Base-by-base conservation (phyloP, 2,329 filamentous ascomycete species). In the Cladobotryum mycophilum region DNA sequence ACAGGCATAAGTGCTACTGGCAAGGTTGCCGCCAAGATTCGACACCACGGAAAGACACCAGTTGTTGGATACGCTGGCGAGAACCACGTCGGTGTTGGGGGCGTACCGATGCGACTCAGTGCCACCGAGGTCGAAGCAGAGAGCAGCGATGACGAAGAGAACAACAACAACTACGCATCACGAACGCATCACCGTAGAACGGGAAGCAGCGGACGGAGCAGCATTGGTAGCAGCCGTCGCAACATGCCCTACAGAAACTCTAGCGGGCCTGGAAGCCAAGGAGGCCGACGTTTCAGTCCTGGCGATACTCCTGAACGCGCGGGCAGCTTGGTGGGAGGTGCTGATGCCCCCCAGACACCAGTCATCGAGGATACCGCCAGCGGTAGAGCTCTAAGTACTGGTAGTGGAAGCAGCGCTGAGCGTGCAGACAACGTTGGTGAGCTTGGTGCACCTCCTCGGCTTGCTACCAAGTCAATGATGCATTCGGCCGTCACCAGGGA, bases 41-140 rank as follows among this genome's bases (percentile, higher is more conserved):
- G 89, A 56, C 90, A 95, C 66, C 88, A 92, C 65, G 86, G 87
- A 56, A 90, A 92, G 65, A 84, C 84, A 8, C 87, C 84, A 40
- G 81, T 89, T 4, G 82, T 88, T 8, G 85, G 88, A 37, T 96
- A 95, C 66, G 84, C 84, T 9, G 86, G 85, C 41, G 81, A 76
- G 51, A 91, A 92, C 51, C 86, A 89, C 53, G 86, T 82, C 38
- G 82, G 81, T 38, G 80, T 85, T 1, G 81, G 85, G 38, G 90
- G 89, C 49, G 91, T 97, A 37, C 93, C 93, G 2, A 82, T 96
- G 69, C 85, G 93, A 41, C 76, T 99, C 55, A 95, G 89, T 66
- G 92, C 93, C n/a, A 95, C 88, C 46, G 93, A 99, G 68, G 88
- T 97, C 13, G 90, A 95, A 61, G 89, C 88, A 58, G 90, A 85